Evolutionary conservation across 2,329 filamentous ascomycete genomes (phyloP), one percentile per base, ranked within the genome.

Genomic region (Aureobasidium vineae): DNA sequence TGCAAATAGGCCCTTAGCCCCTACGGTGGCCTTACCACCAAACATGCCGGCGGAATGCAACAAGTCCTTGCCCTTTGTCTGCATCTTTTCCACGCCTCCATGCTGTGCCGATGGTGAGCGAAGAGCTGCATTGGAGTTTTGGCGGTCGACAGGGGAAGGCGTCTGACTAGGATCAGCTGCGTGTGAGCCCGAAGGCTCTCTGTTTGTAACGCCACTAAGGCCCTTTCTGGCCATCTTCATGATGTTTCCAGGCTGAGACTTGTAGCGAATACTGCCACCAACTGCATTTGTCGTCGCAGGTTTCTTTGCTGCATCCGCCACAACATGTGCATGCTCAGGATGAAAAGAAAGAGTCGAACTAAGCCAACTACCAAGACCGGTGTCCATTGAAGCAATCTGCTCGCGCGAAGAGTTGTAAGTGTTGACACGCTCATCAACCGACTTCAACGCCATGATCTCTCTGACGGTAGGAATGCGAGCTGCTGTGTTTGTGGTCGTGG

Each of bases 1-100:
- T 70, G 90, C 92, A 77, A 97, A 88, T 70, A 97, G 79, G 63
- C 93, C 94, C 81, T 97, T 97, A 57, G 93, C 92, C 67, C 92
- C 91, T 75, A 91, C 92, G 69, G 86, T 85, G 38, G 86, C 87
- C 73, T 88, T 89, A 28, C 87, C 87, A 68, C 88, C 85, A 67
- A 89, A 80, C 21, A 86, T 80, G 63, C 91, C 92, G 65, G 93
- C 93, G 26, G 89, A 89, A 70, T 95, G 90, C 75, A 97, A 84
- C 33, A 97, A 81, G 73, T 96, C 92, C 80, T 97, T 97, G 76
- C 93, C 88, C 81, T 93, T 94, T 45, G 88, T 85, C 71, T 91
- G 90, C 75, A 93, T 86, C 66, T 74, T 71, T 68, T 71, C 73
- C 33, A 73, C 73, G 45, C 67, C 66, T 31, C 50, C 43, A 19